phyloP scores from a whole-genome alignment of 495 filamentous ascomycete genomes.

The Sporormia fimetaria region DNA sequence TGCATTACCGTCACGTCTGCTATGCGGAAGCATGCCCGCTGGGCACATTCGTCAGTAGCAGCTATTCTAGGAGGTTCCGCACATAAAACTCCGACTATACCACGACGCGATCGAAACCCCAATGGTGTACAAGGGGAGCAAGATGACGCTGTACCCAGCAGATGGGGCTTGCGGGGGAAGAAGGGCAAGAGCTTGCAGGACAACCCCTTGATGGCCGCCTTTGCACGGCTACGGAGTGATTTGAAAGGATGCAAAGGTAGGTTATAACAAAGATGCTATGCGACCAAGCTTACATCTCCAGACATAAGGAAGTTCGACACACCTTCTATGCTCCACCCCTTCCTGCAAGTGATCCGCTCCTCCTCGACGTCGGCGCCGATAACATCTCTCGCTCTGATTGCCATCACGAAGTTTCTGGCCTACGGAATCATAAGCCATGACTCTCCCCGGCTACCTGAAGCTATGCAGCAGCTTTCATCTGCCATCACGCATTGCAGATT shows the following conservation, averaged over 20 bases:
- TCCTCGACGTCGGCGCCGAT: slow-evolving; percentile 94
- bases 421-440: slow-evolving; percentile 78
- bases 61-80: slow-evolving; percentile 71
- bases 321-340: slow-evolving; percentile 81
- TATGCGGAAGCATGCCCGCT: slow-evolving; percentile 95
- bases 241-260: slow-evolving; percentile 76
- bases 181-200: slow-evolving; percentile 98
- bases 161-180: slow-evolving; percentile 90
- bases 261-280: slow-evolving; percentile 4
- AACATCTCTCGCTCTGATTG: slow-evolving; percentile 83
- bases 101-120: slow-evolving; percentile 24
- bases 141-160: slow-evolving; percentile 46
- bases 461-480: slow-evolving; percentile 88
- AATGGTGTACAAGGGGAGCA: slow-evolving; percentile 13
- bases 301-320: slow-evolving; percentile 87
- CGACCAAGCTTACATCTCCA: slow-evolving; percentile 32
- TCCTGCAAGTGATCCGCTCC: slow-evolving; percentile 92
- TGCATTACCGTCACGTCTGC: slow-evolving; percentile 96
- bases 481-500: slow-evolving; percentile 97
- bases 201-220: slow-evolving; percentile 92
- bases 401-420: slow-evolving; percentile 95
- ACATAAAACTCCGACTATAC: slow-evolving; percentile 24
- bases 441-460: slow-evolving; percentile 74
- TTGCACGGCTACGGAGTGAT: slow-evolving; percentile 79
- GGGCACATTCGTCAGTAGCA: slow-evolving; percentile 92